A percentile compares a stretch with the other conserved stretches of the same genome.
These are phyloP conservation scores for Rhynchosporium agropyri DNA, from an alignment of 2,329 filamentous ascomycete genomes.

Conservation along the genomic window DNA sequence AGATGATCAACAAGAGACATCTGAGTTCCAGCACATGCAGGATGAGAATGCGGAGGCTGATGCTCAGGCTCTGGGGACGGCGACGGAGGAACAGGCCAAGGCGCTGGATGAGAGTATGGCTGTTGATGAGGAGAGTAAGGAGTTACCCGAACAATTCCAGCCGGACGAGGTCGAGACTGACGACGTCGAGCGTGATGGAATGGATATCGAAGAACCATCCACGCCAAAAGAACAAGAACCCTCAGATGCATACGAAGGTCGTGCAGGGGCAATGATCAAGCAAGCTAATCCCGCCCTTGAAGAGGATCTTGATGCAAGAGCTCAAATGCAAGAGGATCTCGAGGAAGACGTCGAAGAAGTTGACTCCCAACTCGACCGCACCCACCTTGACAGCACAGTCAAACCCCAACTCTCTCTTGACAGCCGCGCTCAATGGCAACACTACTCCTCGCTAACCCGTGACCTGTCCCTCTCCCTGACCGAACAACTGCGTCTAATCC, in stretches of 20 bases:
- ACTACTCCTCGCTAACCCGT: conserved; percentile 83
- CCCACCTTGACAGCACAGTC: conserved; percentile 57
- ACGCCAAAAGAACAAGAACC: conserved; percentile 47
- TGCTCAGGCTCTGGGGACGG: conserved; percentile 86
- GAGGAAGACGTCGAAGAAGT: conserved; percentile 45
- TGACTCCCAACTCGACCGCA: conserved; percentile 67
- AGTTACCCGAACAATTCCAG: conserved; percentile 57
- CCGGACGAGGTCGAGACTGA: conserved; percentile 48
- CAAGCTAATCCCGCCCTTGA: conserved; percentile 49
- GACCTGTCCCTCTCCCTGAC: conserved; percentile 86
- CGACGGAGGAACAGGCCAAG: conserved; percentile 82
- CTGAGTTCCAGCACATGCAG: conserved; percentile 92
- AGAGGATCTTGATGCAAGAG: conserved; percentile 52
- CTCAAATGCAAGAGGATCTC: conserved; percentile 38
- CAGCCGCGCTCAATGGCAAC: conserved; percentile 78
- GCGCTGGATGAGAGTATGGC: conserved; percentile 88
- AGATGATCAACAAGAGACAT: conserved; percentile 66
- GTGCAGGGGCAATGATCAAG: conserved; percentile 59
- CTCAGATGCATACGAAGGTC: conserved; percentile 56
- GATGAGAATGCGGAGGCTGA: conserved; percentile 83
- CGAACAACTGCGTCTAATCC: conserved; percentile 92
- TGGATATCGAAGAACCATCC: conserved; percentile 46
- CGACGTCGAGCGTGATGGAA: conserved; percentile 49
- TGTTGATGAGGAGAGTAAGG: conserved; percentile 68
- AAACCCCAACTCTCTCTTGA: conserved; percentile 48